Conservation (phyloP, 208 protist genomes). For the Herpetomonas tarakana region DNA sequence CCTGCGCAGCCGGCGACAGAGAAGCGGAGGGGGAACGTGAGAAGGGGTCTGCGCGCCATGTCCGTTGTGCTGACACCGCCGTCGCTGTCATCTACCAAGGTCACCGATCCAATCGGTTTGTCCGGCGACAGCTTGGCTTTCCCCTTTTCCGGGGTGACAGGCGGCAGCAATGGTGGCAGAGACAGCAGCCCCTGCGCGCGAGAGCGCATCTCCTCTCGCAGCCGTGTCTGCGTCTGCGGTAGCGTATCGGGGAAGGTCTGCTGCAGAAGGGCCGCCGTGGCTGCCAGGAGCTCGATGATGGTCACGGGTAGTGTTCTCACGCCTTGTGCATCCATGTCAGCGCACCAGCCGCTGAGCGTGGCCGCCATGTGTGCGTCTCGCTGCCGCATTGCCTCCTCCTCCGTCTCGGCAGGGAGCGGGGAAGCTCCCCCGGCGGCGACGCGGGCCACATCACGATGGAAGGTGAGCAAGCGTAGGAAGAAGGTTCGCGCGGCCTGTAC, state of each 20-base stretch:
- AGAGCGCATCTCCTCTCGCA: no score
- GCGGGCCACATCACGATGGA: constrained; percentile 19
- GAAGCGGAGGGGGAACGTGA: not conserved
- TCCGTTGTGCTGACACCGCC: no score
- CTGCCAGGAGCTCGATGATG: no score
- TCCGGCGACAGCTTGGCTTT: no score
- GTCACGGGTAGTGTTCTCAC: not conserved
- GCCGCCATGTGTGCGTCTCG: not conserved
- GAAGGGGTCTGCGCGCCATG: not conserved
- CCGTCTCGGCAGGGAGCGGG: not conserved
- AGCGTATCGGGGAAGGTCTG: constrained; percentile 6
- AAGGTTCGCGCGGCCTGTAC: constrained; percentile 28
- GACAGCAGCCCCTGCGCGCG: no score
- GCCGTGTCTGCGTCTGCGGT: no score
- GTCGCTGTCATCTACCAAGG: no score
- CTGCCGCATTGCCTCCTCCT: not conserved
- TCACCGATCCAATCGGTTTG: no score
- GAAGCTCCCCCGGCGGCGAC: constrained; percentile 2
- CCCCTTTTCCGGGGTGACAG: no score
- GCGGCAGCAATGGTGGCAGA: no score
- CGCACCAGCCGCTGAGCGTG: not conserved
- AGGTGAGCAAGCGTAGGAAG: constrained; percentile 37
- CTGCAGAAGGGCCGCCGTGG: constrained; percentile 11
- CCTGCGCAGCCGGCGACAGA: constrained; percentile 4
- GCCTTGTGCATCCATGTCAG: not conserved